Evolutionary conservation across 768 basidiomycete species (phyloP).

Genomic region (Amanita pseudoporphyria): DNA sequence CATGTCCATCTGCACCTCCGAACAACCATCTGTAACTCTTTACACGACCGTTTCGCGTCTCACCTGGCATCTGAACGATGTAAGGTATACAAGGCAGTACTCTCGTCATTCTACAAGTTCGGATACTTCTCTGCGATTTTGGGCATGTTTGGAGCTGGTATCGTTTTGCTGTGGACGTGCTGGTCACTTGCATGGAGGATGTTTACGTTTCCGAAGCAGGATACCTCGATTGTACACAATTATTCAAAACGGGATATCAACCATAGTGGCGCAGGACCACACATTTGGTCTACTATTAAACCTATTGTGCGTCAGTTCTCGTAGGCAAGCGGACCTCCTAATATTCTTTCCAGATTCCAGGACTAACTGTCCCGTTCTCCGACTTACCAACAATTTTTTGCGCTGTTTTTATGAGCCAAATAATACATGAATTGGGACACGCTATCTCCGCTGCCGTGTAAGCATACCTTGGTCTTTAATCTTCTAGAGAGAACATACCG

Average conservation of each 20-base stretch:
- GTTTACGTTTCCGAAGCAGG: neutral
- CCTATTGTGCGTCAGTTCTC: constrained; percentile 23
- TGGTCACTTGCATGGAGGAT: constrained; percentile 10
- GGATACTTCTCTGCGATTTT: constrained; percentile 35
- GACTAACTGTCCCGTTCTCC: constrained; percentile 66
- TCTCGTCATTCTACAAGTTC: constrained; percentile 36
- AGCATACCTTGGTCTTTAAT: constrained; percentile 17
- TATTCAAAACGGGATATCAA: neutral
- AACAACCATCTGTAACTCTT: constrained; percentile 38
- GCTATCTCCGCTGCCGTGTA: constrained; percentile 68
- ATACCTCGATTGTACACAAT: neutral
- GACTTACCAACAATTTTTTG: constrained; percentile 60
- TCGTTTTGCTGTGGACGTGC: constrained; percentile 29
- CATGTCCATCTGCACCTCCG: constrained; percentile 31
- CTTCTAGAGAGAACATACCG: neutral
- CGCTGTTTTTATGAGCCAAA: constrained; percentile 52
- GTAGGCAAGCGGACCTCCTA: neutral
- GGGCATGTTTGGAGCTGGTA: constrained; percentile 38
- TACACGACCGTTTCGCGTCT: constrained; percentile 34
- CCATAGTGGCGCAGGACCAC: neutral
- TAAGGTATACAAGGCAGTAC: constrained; percentile 14
- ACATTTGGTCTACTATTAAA: constrained; percentile 12
- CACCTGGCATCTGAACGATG: constrained; percentile 23
- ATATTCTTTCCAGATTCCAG: constrained; percentile 55
- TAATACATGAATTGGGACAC: constrained; percentile 78